phyloP scores from a whole-genome alignment of 257 asterid genomes.

The Gentiana dahurica region DNA sequence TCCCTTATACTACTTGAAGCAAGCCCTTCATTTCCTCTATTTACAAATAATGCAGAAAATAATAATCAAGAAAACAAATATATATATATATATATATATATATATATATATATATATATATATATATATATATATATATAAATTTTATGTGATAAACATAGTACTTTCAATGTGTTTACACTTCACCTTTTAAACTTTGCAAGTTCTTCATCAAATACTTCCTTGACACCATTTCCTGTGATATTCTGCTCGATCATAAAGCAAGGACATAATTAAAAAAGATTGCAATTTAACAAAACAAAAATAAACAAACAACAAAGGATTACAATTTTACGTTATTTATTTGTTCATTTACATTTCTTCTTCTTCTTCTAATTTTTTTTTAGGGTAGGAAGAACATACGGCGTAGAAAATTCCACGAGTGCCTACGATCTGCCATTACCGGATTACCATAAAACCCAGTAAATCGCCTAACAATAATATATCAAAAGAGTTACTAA shows the following conservation, averaged over 20 bases:
- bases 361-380: no score
- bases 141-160: neutral
- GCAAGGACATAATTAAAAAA: neutral
- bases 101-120: no score
- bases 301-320: neutral
- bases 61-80: neutral
- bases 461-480: no score
- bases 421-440: no score
- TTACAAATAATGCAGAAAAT: slow-evolving; percentile 8
- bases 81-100: no score
- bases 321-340: no score
- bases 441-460: no score
- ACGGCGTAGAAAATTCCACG: no score
- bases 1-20: slow-evolving; percentile 25
- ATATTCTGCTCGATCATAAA: slow-evolving; percentile 25
- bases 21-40: slow-evolving; percentile 51
- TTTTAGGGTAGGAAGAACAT: no score
- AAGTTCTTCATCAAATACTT: slow-evolving; percentile 57
- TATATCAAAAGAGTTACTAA: no score
- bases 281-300: neutral
- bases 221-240: slow-evolving; percentile 36
- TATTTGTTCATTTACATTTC: no score
- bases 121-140: no score
- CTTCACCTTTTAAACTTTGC: slow-evolving; percentile 46
- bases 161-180: neutral